These are phyloP conservation scores for Phialophora tarda DNA, from an alignment of 2,329 filamentous ascomycete genomes.

Conservation along the genomic window DNA sequence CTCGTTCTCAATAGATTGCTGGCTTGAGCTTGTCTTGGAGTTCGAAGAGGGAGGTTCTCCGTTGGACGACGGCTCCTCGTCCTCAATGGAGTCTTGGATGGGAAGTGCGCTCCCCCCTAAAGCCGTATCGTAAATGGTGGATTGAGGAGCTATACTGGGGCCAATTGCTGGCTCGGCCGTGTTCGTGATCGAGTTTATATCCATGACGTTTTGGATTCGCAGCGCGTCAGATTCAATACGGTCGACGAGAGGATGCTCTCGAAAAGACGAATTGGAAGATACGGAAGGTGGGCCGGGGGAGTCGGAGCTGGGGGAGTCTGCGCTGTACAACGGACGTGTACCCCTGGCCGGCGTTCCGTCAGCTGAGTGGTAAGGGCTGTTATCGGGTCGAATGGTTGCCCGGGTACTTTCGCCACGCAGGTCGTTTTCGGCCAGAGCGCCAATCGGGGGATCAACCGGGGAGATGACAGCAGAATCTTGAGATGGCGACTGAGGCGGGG, in stretches of 20 bases:
- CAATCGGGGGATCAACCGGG: background rate
- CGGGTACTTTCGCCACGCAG: background rate
- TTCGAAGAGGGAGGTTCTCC: conserved; percentile 31
- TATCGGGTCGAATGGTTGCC: background rate
- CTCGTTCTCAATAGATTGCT: conserved; percentile 39
- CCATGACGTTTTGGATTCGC: background rate
- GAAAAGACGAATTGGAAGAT: background rate
- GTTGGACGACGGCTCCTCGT: conserved; percentile 31
- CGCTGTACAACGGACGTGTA: background rate
- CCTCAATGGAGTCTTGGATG: conserved; percentile 40
- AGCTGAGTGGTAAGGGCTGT: conserved; percentile 5
- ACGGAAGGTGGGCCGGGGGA: background rate
- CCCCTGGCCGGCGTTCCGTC: background rate
- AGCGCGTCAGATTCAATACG: background rate
- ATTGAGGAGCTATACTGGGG: background rate
- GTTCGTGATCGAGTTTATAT: background rate
- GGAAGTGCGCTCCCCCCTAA: conserved; percentile 31
- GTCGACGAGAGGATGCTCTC: background rate
- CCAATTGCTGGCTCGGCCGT: background rate
- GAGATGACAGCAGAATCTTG: background rate
- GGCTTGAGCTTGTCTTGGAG: conserved; percentile 39
- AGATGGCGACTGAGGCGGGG: background rate
- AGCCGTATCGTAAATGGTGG: conserved; percentile 19
- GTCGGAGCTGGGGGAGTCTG: background rate
- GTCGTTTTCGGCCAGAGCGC: background rate